Percentiles rank a stretch among this genome's conserved stretches.
Conservation (phyloP, 2,329 filamentous ascomycete species). For the Fusarium redolens region DNA sequence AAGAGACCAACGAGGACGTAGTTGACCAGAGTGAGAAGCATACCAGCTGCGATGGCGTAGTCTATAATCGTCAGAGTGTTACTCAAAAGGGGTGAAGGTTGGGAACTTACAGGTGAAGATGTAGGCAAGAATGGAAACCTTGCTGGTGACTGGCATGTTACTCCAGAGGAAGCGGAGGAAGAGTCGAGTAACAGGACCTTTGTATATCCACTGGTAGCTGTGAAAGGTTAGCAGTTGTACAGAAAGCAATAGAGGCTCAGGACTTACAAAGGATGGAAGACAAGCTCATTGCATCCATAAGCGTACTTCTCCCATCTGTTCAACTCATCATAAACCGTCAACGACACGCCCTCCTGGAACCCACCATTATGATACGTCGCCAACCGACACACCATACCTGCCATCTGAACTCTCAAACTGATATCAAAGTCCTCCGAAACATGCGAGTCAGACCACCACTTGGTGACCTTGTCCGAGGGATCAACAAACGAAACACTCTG, state of each 20-base stretch:
- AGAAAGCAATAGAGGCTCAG: fast-evolving
- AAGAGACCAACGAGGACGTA: conserved; percentile 81
- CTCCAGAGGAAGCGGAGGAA: conserved; percentile 44
- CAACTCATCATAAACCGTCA: conserved; percentile 79
- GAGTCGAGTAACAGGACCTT: conserved; percentile 73
- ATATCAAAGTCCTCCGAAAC: conserved; percentile 86
- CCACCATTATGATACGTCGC: conserved; percentile 75
- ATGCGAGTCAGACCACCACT: conserved; percentile 80
- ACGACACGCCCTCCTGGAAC: conserved; percentile 79
- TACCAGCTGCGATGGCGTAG: conserved; percentile 75
- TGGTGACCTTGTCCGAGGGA: conserved; percentile 62
- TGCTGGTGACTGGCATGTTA: conserved; percentile 69
- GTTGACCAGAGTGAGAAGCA: conserved; percentile 73
- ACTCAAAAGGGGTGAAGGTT: fast-evolving
- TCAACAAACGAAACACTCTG: conserved; percentile 42
- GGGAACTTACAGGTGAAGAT: conserved; percentile 66
- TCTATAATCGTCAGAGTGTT: conserved; percentile 45
- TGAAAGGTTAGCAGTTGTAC: background rate
- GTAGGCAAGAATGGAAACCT: conserved; percentile 77
- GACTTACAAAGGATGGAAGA: conserved; percentile 72
- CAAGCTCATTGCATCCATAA: conserved; percentile 76
- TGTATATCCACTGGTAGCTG: conserved; percentile 64
- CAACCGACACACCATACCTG: conserved; percentile 75
- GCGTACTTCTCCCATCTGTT: conserved; percentile 80
- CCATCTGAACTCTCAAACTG: conserved; percentile 75